These are phyloP conservation scores for Penicillium paxilli DNA, from an alignment of 495 filamentous ascomycete species.

Conservation along the genomic window DNA sequence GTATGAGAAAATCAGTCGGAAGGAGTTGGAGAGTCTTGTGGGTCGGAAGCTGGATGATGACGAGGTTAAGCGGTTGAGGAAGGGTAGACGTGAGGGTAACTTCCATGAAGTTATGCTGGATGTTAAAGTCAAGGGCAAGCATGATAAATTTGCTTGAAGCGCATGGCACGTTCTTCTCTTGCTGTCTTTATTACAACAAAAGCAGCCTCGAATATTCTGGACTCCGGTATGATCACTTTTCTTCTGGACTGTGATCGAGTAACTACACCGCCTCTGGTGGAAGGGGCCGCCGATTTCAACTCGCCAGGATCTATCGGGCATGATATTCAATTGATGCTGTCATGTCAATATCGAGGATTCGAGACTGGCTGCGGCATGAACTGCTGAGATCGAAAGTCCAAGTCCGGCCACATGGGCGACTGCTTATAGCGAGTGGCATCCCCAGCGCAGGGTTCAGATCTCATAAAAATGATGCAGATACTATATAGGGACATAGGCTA, in stretches of 20 bases:
- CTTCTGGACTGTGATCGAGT: background rate
- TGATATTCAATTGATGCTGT: background rate
- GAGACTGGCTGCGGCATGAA: background rate
- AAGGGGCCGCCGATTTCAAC: background rate
- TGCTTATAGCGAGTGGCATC: background rate
- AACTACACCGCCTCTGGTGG: background rate
- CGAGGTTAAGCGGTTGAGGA: constrained; percentile 81
- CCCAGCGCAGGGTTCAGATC: background rate
- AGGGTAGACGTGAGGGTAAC: constrained; percentile 76
- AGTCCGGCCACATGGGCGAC: background rate
- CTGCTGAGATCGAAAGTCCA: background rate
- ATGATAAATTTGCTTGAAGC: constrained; percentile 82
- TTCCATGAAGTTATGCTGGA: constrained; percentile 89
- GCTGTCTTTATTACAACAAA: background rate
- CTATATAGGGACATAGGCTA: no score
- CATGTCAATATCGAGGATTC: background rate
- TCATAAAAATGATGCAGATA: background rate
- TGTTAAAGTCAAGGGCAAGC: constrained; percentile 90
- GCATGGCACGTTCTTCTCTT: background rate
- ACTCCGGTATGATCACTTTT: background rate
- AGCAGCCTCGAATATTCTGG: background rate
- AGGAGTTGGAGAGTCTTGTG: constrained; percentile 81
- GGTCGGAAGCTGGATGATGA: constrained; percentile 77
- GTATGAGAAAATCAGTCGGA: constrained; percentile 78
- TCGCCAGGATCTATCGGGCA: background rate